A percentile compares a stretch with the other conserved stretches of the same genome.
phyloP scores from a whole-genome alignment of 352 stramenopile species.

The Globisporangium paroecandrum region DNA sequence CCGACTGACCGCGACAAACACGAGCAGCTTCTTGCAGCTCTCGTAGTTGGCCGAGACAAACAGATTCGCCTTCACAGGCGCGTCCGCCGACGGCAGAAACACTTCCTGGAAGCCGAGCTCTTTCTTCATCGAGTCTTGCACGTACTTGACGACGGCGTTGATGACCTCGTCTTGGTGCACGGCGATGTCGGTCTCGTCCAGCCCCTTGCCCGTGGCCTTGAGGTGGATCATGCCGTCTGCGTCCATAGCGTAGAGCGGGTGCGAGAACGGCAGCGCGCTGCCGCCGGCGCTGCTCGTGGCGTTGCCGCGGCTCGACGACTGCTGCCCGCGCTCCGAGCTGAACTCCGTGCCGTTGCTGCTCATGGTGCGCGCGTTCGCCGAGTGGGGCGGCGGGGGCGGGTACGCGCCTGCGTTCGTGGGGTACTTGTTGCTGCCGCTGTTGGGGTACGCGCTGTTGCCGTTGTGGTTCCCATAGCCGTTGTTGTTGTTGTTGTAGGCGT shows the following conservation, averaged over 20 bases:
- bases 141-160: constrained; percentile 82
- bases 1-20: constrained; percentile 82
- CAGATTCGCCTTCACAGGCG: constrained; percentile 77
- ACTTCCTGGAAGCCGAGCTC: constrained; percentile 76
- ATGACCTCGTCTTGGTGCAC: constrained; percentile 89
- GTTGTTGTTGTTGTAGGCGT: constrained; percentile 7
- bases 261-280: constrained; percentile 51
- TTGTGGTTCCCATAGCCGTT: constrained; percentile 14
- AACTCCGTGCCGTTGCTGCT: constrained; percentile 34
- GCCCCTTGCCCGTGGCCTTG: constrained; percentile 77
- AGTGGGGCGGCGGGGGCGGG: constrained; percentile 35
- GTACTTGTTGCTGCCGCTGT: constrained; percentile 50
- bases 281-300: constrained; percentile 14
- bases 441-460: constrained; percentile 7
- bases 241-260: constrained; percentile 86
- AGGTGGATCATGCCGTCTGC: constrained; percentile 79
- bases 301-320: not conserved
- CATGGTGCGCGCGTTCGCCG: constrained; percentile 40
- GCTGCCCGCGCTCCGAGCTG: constrained; percentile 7
- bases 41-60: constrained; percentile 84
- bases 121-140: constrained; percentile 81
- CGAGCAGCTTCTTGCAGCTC: constrained; percentile 74
- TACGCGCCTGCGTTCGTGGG: constrained; percentile 3
- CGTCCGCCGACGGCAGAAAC: constrained; percentile 64
- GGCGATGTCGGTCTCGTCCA: constrained; percentile 80